These are phyloP conservation scores for Ceratocystis variospora DNA, from an alignment of 2,329 filamentous ascomycete species.

Conservation along the genomic window DNA sequence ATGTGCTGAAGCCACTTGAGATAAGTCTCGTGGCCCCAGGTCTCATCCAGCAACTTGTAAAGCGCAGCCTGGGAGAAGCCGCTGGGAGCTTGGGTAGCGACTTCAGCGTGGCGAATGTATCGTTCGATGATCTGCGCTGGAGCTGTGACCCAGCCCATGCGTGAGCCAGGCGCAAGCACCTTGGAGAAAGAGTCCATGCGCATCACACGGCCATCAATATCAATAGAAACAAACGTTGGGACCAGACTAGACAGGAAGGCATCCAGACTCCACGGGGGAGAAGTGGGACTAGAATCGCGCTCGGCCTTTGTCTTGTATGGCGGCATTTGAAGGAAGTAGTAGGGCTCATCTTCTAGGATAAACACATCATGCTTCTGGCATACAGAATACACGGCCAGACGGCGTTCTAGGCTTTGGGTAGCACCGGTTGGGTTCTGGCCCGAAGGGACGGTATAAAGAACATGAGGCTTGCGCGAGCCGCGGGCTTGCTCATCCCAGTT, in stretches of 20 bases:
- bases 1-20: slow-evolving; percentile 78
- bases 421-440: slow-evolving; percentile 87
- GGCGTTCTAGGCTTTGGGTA: slow-evolving; percentile 55
- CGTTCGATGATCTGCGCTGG: slow-evolving; percentile 72
- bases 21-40: slow-evolving; percentile 87
- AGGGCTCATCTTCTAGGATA: slow-evolving; percentile 87
- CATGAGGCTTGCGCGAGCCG: slow-evolving; percentile 37
- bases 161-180: slow-evolving; percentile 68
- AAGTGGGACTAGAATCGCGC: slow-evolving; percentile 48
- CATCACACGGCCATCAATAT: slow-evolving; percentile 75
- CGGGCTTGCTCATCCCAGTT: slow-evolving; percentile 36
- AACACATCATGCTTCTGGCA: slow-evolving; percentile 73
- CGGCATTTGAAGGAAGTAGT: slow-evolving; percentile 86
- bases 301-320: slow-evolving; percentile 51
- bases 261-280: slow-evolving; percentile 35
- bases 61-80: slow-evolving; percentile 74
- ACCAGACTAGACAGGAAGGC: slow-evolving; percentile 62
- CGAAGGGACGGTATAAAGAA: slow-evolving; percentile 51
- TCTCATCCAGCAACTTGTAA: slow-evolving; percentile 81
- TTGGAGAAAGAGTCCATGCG: slow-evolving; percentile 91
- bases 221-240: slow-evolving; percentile 49
- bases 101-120: slow-evolving; percentile 70
- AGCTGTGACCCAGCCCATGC: slow-evolving; percentile 79
- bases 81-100: slow-evolving; percentile 69
- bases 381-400: slow-evolving; percentile 60